Conservation (phyloP, 345 rosid species). For the Populus euphratica region DNA sequence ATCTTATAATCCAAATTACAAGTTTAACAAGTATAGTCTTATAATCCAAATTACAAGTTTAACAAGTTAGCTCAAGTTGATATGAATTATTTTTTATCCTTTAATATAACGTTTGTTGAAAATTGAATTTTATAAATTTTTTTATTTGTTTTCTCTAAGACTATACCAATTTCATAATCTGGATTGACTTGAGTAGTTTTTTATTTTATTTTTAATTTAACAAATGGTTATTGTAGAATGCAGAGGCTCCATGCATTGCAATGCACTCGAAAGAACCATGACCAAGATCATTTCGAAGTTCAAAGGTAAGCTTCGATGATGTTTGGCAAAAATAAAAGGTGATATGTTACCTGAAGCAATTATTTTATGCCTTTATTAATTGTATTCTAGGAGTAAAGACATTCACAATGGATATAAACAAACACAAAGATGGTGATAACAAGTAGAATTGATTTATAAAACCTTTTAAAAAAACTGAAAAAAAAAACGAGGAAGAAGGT, state of each 20-base stretch:
- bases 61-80: no score
- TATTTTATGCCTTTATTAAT: background rate
- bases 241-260: constrained; percentile 64
- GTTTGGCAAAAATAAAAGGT: background rate
- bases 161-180: no score
- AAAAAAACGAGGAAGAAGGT: background rate
- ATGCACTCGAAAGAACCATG: constrained; percentile 71
- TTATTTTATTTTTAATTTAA: background rate
- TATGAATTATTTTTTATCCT: no score
- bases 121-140: no score
- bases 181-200: no score
- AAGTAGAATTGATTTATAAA: constrained; percentile 49
- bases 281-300: constrained; percentile 54
- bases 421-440: constrained; percentile 53
- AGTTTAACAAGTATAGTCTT: no score
- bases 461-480: no score
- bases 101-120: no score
- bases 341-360: background rate
- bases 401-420: constrained; percentile 63
- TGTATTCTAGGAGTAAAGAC: constrained; percentile 53
- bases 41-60: no score
- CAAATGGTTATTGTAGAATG: constrained; percentile 48
- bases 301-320: constrained; percentile 34
- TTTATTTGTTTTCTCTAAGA: no score
- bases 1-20: no score